Evolutionary conservation across 148 eudicot genomes (phyloP).

Genomic region (Simmondsia chinensis): DNA sequence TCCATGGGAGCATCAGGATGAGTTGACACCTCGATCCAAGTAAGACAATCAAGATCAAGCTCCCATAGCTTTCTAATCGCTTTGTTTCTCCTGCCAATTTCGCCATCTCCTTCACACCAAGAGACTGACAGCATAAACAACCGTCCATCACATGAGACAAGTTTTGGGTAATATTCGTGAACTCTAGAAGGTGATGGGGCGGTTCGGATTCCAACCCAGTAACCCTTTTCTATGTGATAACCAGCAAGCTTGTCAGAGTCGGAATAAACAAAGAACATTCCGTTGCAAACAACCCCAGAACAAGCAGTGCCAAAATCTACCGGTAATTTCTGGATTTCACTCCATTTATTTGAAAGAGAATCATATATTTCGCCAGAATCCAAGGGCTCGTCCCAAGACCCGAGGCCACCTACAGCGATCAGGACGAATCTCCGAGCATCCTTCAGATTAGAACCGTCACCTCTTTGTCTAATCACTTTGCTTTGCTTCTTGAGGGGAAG

Average conservation of each 20-base stretch:
- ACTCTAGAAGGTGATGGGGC: conserved; percentile 74
- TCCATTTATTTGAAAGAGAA: conserved; percentile 79
- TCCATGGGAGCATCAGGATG: conserved; percentile 96
- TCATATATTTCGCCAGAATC: conserved; percentile 87
- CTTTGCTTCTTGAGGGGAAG: conserved; percentile 27
- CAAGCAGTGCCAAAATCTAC: conserved; percentile 75
- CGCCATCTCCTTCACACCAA: conserved; percentile 98
- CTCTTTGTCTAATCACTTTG: conserved; percentile 46
- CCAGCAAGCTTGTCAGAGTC: conserved; percentile 76
- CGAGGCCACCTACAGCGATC: conserved; percentile 85
- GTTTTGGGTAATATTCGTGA: conserved; percentile 81
- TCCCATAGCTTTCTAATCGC: conserved; percentile 92
- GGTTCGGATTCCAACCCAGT: no score
- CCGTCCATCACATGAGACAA: conserved; percentile 42
- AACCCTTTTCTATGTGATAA: no score
- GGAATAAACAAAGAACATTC: conserved; percentile 72
- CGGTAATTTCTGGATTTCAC: conserved; percentile 75
- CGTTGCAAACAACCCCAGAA: conserved; percentile 70
- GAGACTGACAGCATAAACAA: conserved; percentile 91
- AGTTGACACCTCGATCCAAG: conserved; percentile 65
- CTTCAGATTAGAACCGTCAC: conserved; percentile 28
- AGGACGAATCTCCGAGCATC: conserved; percentile 51
- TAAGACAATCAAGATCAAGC: conserved; percentile 47
- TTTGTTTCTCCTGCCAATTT: conserved; percentile 94
- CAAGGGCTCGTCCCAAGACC: conserved; percentile 88